Evolutionary conservation across 73 alveolate species (phyloP), one percentile per base, ranked within the genome.

Genomic region (Durusdinium trenchii): DNA sequence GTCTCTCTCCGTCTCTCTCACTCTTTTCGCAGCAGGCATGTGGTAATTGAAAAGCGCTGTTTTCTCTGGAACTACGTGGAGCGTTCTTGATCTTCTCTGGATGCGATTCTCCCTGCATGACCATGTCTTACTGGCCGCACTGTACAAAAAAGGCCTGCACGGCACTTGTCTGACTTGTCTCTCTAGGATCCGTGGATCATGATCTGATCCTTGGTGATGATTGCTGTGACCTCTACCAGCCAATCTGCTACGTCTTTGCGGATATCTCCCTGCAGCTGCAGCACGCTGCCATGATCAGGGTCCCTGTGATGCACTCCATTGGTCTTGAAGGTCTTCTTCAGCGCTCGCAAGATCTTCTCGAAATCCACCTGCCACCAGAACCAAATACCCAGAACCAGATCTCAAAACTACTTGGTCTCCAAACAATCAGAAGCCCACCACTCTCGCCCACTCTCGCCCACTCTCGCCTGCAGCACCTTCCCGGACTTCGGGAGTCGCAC

Each of bases 211-310:
- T 91, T 91, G 51, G 98, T 91, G 78, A 91, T 91, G 89, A 91
- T 91, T 71, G 98, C 98, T 9, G 98, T 91, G 52, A 91, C 98
- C 38, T 91, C 98, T 46, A 91, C 71, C 73, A 91, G 78, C 60
- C 67, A 91, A 73, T 91, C 98, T 5, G 98, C 98, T 47, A 91
- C 98, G 90, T 94, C 99, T 69, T 78, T 94, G 18, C 99, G 91
- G 51, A 94, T 94, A 94, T 94, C 99, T 42, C 99, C 99, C 99
- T 94, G 99, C 64, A 94, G 86, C 94, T 94, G 99, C 91, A 94
- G 73, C 83, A 94, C 93, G 38, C 93, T 73, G 99, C 99, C 99
- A 83, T 94, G 99, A 45, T 91, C 98, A 0, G 90, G 90, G 90
- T 71, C 98, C 90, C 71, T 71, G 67, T 69, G 47, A 32, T 69